Base-by-base conservation (phyloP, 768 basidiomycete species). In the Pisolithus albus region DNA sequence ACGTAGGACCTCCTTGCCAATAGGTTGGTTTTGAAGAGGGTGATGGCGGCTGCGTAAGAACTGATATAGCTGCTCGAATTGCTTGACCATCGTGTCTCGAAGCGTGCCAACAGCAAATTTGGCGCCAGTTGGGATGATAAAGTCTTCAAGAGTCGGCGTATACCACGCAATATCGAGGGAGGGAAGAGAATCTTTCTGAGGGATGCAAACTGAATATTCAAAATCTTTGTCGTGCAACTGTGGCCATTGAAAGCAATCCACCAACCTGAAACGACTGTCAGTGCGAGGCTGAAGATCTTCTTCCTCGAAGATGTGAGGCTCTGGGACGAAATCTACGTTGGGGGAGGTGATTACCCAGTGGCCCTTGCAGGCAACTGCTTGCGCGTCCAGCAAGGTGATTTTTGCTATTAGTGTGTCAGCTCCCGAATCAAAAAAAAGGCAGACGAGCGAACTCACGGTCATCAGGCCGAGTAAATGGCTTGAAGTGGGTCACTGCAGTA, bases 271-370 rank as follows among this genome's bases (percentile, higher is more conserved):
- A 18, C 2, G 32, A 36, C 9, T 42, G 30, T 36, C 54, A 26
- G 18, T n/a, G 28, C 42, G 5, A 24, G 36, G 23, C 23, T 26
- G 13, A 8, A 55, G 18, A 38, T 55, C 51, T 19, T 26, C 26
- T 26, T 36, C 18, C 19, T 40, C n/a, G 24, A 38, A 30, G 9
- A 41, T 42, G 38, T 56, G 51, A 8, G 43, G 43, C 18, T 56
- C 21, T 7, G 51, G 51, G 11, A 56, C 28, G 6, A 44, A 56
- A 11, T 21, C 10, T 47, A 49, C 46, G 24, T 56, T 52, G 8
- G 55, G 55, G 0, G 38, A 52, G 0, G 47, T 52, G 18, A 41
- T 41, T 41, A 41, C 40, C 40, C 19, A 41, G 40, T 10, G n/a
- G 18, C 18, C 18, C 40, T 41, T 41, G 40, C 40, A 41, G 18